Conservation (phyloP, 495 filamentous ascomycete genomes). For the Penicillium tannophilum region DNA sequence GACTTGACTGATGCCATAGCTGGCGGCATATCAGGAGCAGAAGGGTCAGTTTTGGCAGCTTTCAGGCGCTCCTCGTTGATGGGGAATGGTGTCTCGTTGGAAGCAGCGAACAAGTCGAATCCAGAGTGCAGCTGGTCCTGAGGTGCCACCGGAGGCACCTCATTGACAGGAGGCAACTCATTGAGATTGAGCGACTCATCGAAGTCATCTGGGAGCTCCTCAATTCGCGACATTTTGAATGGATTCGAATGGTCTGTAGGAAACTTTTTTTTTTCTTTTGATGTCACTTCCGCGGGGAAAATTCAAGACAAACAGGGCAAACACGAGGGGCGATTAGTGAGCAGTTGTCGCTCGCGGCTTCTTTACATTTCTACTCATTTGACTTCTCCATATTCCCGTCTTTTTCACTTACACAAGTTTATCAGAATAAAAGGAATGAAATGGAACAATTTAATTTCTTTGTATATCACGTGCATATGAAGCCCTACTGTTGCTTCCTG, state of each 20-base stretch:
- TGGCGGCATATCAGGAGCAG: conserved; percentile 55
- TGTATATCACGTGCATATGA: background rate
- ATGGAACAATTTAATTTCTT: background rate
- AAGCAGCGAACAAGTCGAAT: conserved; percentile 29
- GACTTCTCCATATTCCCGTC: too few relatives aligned
- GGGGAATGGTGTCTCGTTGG: conserved; percentile 45
- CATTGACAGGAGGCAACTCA: conserved; percentile 21
- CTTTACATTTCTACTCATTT: background rate
- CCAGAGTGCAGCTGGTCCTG: conserved; percentile 25
- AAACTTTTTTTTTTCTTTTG: conserved; percentile 20
- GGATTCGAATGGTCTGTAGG: background rate
- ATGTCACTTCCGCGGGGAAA: conserved; percentile 10
- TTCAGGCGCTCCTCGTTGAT: conserved; percentile 44
- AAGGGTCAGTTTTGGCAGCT: conserved; percentile 34
- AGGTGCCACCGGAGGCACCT: conserved; percentile 17
- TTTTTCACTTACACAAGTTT: background rate
- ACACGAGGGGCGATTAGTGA: conserved; percentile 30
- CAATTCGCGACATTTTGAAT: conserved; percentile 42
- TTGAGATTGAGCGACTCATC: conserved; percentile 49
- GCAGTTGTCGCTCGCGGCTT: conserved; percentile 2
- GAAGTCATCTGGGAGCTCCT: conserved; percentile 55
- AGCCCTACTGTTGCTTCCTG: conserved; percentile 1
- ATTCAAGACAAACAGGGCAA: conserved; percentile 41
- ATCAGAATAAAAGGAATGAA: background rate
- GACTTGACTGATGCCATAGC: conserved; percentile 57